These are phyloP conservation scores for Solioccasus polychromus DNA, from an alignment of 768 basidiomycete genomes.

Conservation along the genomic window DNA sequence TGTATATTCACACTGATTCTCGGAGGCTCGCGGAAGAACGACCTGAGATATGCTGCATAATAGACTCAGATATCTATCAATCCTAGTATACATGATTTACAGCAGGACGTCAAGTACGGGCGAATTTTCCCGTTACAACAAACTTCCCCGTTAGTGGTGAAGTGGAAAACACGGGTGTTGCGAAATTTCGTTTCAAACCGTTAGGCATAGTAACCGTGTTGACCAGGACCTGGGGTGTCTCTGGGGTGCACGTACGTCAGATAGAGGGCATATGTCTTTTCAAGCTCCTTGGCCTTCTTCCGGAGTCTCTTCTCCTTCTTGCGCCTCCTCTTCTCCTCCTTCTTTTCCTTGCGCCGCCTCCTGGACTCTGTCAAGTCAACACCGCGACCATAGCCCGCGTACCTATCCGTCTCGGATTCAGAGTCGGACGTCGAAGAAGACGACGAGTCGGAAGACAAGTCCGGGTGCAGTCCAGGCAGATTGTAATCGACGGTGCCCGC, in stretches of 20 bases:
- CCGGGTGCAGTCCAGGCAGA: constrained; percentile 47
- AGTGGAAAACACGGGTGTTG: not conserved
- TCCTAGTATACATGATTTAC: constrained; percentile 17
- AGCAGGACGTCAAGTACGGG: not conserved
- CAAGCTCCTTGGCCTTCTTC: constrained; percentile 55
- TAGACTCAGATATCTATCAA: constrained; percentile 7
- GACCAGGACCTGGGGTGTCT: constrained; percentile 24
- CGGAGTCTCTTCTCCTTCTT: constrained; percentile 63
- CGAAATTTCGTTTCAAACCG: not conserved
- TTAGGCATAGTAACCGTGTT: constrained; percentile 29
- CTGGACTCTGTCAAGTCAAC: constrained; percentile 48
- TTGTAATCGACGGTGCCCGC: constrained; percentile 54
- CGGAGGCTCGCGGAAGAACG: constrained; percentile 4
- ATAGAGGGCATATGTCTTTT: constrained; percentile 64
- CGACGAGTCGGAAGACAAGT: constrained; percentile 38
- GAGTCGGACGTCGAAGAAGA: constrained; percentile 40
- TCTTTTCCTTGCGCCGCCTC: constrained; percentile 50
- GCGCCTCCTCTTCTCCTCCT: constrained; percentile 59
- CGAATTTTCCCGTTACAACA: not conserved
- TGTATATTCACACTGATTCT: constrained; percentile 19
- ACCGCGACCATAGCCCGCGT: constrained; percentile 45
- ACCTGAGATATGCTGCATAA: constrained; percentile 2
- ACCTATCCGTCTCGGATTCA: constrained; percentile 42
- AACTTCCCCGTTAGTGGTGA: not conserved
- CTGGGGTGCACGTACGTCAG: constrained; percentile 47